These are phyloP conservation scores for Diaporthe amygdali DNA, from an alignment of 2,329 filamentous ascomycete species.

Conservation along the genomic window DNA sequence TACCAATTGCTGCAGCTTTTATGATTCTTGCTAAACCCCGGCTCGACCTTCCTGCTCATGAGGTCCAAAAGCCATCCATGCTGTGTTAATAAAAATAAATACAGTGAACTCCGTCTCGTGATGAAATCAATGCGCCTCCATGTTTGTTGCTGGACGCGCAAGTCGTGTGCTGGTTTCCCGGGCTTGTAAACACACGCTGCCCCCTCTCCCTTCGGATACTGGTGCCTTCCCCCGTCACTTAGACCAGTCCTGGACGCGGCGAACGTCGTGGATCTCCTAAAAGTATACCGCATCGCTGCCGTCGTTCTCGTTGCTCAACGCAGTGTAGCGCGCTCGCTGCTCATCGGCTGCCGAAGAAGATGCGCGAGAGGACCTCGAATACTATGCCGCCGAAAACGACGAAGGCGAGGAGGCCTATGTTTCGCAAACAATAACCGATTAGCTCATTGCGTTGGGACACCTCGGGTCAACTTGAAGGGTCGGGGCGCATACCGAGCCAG, in stretches of 20 bases:
- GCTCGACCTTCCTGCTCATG: not conserved
- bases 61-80: constrained; percentile 1
- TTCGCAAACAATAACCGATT: constrained; percentile 17
- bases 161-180: not conserved
- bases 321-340: no score
- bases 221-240: not conserved
- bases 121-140: constrained; percentile 18
- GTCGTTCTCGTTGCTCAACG: no score
- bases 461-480: no score
- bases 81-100: constrained; percentile 14
- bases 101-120: constrained; percentile 20
- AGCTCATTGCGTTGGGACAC: not conserved
- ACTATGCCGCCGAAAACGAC: constrained; percentile 65
- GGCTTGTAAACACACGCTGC: not conserved
- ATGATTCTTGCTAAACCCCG: not conserved
- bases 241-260: not conserved
- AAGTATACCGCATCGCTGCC: constrained; percentile 18
- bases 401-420: constrained; percentile 60
- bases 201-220: not conserved
- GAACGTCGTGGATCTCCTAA: not conserved
- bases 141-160: constrained; percentile 3
- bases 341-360: constrained; percentile 45
- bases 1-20: constrained; percentile 15
- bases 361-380: constrained; percentile 62
- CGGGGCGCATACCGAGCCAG: constrained; percentile 65